Evolutionary conservation across 2,329 filamentous ascomycete species (phyloP), one percentile per base, ranked within the genome.

Genomic region (Fusarium floridanum): DNA sequence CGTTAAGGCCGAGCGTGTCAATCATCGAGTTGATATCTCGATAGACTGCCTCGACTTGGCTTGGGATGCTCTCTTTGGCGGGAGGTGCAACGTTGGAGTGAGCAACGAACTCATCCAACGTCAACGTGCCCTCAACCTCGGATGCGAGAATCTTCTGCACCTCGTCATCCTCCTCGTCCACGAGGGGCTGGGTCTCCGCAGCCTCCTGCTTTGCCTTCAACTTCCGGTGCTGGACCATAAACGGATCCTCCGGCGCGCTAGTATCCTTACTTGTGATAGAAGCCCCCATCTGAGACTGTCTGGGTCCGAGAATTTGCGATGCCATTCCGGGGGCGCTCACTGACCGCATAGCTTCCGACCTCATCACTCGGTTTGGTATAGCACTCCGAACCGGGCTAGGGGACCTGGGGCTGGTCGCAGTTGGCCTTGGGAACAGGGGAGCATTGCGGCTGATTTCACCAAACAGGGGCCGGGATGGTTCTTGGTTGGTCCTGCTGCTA

Each of bases 1-100:
- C 91, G 80, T 98, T 98, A 60, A 98, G 88, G 11, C 96, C 96
- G 45, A 98, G 85, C 0, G 94, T 96, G 78, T 98, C 95, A 50
- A 99, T 92, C 97, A 98, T 99, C 14, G 94, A 94, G 82, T 97
- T 96, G 80, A 96, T 94, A 78, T 96, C 94, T 53, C 93, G 89
- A 81, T 94, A 97, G 1, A 93, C 86, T 20, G 90, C 88, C 78
- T 93, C 91, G 24, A 91, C 90, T 75, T 92, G 91, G 10, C 88
- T 86, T 5, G 90, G 88, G 36, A 92, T 86, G 55, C 87, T 91
- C 64, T 91, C 88, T 62, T 86, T 85, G 16, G 87, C 87, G 16
- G 87, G 85, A 5, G 87, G 84, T 7, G 85, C 85, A 45, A 88
- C 86, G 69, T 90, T 88, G 5, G 88, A 84, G 76, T 91, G 89